These are phyloP conservation scores for Phytopythium montanum DNA, from an alignment of 352 stramenopile genomes.

Conservation along the genomic window DNA sequence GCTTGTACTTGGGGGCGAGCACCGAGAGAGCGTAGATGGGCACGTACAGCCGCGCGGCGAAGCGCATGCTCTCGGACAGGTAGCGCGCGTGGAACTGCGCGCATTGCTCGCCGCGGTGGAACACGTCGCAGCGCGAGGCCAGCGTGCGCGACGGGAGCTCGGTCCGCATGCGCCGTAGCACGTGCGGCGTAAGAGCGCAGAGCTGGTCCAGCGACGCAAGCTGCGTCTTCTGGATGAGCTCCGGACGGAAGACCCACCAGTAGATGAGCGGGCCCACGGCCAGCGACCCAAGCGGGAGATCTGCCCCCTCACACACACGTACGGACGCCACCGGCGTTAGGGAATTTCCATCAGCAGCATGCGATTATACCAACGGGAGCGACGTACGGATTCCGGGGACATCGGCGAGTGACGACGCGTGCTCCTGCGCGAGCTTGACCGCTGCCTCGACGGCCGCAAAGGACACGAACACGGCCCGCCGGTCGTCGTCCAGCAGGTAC, in stretches of 20 bases:
- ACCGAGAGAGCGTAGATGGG: slow-evolving; percentile 63
- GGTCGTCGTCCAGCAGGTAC: slow-evolving; percentile 39
- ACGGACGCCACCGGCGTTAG: not conserved
- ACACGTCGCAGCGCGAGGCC: slow-evolving; percentile 55
- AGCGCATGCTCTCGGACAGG: slow-evolving; percentile 34
- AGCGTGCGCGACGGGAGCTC: slow-evolving; percentile 37
- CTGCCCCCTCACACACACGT: slow-evolving; percentile 12
- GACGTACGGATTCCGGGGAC: slow-evolving; percentile 44
- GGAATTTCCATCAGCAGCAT: not conserved
- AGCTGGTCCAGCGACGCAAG: slow-evolving; percentile 48
- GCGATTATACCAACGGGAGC: not conserved
- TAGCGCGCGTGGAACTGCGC: slow-evolving; percentile 38
- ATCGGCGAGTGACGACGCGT: slow-evolving; percentile 24
- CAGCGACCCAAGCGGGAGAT: slow-evolving; percentile 34
- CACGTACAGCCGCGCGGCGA: slow-evolving; percentile 45
- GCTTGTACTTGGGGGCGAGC: slow-evolving; percentile 51
- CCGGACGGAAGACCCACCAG: slow-evolving; percentile 56
- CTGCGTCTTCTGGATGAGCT: slow-evolving; percentile 44
- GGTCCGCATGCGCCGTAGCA: slow-evolving; percentile 50
- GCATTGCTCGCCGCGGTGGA: slow-evolving; percentile 43
- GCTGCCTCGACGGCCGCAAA: slow-evolving; percentile 46
- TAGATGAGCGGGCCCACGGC: slow-evolving; percentile 48
- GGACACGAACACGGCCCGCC: slow-evolving; percentile 42
- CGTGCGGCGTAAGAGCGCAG: slow-evolving; percentile 25
- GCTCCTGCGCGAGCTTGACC: slow-evolving; percentile 29